Conservation (phyloP, 1,139 yeast genomes). For the Protomyces macrosporus region DNA sequence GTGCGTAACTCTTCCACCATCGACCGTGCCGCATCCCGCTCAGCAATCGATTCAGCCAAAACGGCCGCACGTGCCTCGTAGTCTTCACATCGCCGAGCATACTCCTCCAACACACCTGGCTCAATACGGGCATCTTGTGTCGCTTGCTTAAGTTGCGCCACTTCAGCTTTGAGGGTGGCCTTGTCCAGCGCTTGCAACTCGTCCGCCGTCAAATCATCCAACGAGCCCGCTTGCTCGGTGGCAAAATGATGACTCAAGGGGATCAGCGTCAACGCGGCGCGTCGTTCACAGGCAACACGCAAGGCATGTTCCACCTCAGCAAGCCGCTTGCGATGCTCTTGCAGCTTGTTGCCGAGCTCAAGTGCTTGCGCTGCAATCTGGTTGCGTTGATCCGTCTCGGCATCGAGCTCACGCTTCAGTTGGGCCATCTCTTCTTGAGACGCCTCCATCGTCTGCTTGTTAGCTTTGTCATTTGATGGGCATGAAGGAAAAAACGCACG, state of each 20-base stretch:
- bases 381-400: constrained; percentile 51
- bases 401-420: constrained; percentile 48
- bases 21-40: constrained; percentile 61
- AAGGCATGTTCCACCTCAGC: constrained; percentile 41
- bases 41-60: constrained; percentile 59
- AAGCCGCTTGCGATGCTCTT: constrained; percentile 48
- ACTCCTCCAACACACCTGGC: constrained; percentile 70
- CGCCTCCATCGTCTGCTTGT: constrained; percentile 37
- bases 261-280: constrained; percentile 26
- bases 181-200: constrained; percentile 52
- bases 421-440: constrained; percentile 41
- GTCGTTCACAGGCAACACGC: constrained; percentile 38
- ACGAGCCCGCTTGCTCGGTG: constrained; percentile 29
- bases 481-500: neutral
- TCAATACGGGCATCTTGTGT: constrained; percentile 61
- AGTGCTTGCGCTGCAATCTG: constrained; percentile 63
- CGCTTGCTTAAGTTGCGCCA: constrained; percentile 53
- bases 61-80: constrained; percentile 59
- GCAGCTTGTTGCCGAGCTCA: constrained; percentile 61
- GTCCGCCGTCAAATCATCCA: constrained; percentile 44
- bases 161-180: constrained; percentile 49
- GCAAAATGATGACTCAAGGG: constrained; percentile 33
- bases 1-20: constrained; percentile 66
- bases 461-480: constrained; percentile 25
- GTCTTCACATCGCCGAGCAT: constrained; percentile 61